Evolutionary conservation across 805 yeast species (phyloP), one percentile per base, ranked within the genome.

Genomic region (Sugiyamaella floridensis): DNA sequence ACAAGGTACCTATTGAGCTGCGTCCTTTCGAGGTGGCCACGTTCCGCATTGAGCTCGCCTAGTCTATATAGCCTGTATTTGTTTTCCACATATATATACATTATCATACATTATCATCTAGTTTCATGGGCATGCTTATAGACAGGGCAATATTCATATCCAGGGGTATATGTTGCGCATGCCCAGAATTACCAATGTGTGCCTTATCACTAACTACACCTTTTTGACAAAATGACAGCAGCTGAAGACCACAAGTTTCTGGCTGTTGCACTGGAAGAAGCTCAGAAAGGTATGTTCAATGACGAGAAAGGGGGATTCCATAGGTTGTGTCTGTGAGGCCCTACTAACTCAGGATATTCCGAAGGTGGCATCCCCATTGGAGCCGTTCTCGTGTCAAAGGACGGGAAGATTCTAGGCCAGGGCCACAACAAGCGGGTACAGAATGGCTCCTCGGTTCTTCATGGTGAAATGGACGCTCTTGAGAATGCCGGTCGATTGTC

Each of bases 351-450:
- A 81, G 86, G 90, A 47, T 79, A 75, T 61, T 73, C 69, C 4
- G 95, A 89, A 69, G 95, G 95, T n/a, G 97, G 97, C 47, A 83
- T 89, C 22, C 96, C 96, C 3, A 89, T 89, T 55, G 88, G 95
- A 11, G 92, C 89, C 4, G 85, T 84, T 40, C 73, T 87, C 50
- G 76, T 88, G 45, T 76, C 77, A 50, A 82, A 78, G 58, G 90
- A 86, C 55, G 97, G 97, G 16, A 78, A 80, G 2, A 78, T 92
- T 11, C 73, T 90, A 11, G 97, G 97, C 26, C 75, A 82, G 47
- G 98, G 99, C 12, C 98, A 89, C 69, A 92, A 92, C 69, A 76
- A 81, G 82, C 78, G 99, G 62, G 77, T 92, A 56, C 98, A 92
- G 69, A 86, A 87, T 66, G 73, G 76, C 16, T 85, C 95, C 11